Conservation (phyloP, 1,139 yeast genomes). For the Taphrina confusa region DNA sequence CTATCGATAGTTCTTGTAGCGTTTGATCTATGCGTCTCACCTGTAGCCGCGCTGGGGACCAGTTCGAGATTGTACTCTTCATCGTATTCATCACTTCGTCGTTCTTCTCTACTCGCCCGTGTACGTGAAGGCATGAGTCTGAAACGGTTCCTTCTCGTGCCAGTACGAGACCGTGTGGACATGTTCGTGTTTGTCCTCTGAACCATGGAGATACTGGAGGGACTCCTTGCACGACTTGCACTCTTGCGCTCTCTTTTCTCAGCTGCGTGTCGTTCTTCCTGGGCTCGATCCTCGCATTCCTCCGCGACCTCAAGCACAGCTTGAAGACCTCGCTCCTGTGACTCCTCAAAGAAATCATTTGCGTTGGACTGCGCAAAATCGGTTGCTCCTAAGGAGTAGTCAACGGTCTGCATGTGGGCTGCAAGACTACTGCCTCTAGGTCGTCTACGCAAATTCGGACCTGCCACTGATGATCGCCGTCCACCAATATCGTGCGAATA, state of each 20-base stretch:
- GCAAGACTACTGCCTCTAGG: constrained; percentile 10
- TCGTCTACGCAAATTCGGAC: neutral
- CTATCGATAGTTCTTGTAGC: constrained; percentile 5
- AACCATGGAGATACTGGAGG: neutral
- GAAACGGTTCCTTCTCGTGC: constrained; percentile 18
- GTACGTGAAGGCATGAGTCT: constrained; percentile 23
- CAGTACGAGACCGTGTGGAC: constrained; percentile 14
- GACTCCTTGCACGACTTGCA: constrained; percentile 15
- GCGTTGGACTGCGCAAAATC: constrained; percentile 31
- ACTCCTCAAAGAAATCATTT: constrained; percentile 30
- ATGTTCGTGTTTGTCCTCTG: constrained; percentile 24
- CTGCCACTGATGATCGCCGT: neutral
- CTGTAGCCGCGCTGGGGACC: constrained; percentile 3
- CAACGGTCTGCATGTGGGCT: constrained; percentile 29
- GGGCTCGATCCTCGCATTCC: constrained; percentile 27
- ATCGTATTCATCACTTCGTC: constrained; percentile 10
- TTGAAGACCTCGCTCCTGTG: constrained; percentile 28
- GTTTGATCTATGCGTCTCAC: neutral
- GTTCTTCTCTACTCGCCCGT: neutral
- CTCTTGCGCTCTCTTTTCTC: constrained; percentile 18
- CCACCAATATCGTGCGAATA: constrained; percentile 1
- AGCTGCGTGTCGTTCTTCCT: constrained; percentile 13
- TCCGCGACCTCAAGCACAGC: constrained; percentile 34
- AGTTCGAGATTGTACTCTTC: constrained; percentile 22
- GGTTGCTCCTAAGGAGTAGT: constrained; percentile 28